Base-by-base conservation (phyloP, 495 filamentous ascomycete species). In the Copromyces sp. region DNA sequence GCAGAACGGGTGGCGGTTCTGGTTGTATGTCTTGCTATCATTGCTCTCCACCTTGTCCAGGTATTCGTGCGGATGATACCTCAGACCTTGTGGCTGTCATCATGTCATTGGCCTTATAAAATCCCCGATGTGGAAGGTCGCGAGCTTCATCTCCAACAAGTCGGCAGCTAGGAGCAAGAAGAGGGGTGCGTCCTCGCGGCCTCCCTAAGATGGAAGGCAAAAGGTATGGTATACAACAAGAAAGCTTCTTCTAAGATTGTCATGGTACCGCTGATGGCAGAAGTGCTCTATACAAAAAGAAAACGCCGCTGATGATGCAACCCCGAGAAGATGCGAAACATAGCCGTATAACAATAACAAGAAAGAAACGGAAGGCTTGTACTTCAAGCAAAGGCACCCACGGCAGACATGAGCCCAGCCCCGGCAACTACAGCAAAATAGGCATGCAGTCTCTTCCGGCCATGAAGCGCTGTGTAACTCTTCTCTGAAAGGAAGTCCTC, bases 401-500 rank as follows among this genome's bases (percentile, higher is more conserved):
- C 94, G 40, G 93, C 82, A 53, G 94, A 90, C 95, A 98, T 98
- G 65, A 96, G 82, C 45, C 85, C 80, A 9, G 93, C 92, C 0
- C 95, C 95, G 4, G 85, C 87, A 16, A 92, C 84, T 32, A 98
- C 94, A 2, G 92, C 88, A 20, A 87, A 79, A 78, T 90, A 97
- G 29, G 95, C 95, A 73, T 93, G 84, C 53, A 93, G 76, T 70
- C 95, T 86, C 76, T 87, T 88, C 77, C 84, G 84, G 0, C 95
- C 95, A 68, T 84, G 89, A 71, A 98, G 81, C 12, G 84, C 82
- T 73, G 83, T 86, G 83, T 97, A 98, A 78, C 94, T 97, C 79
- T 91, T 89, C 75, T 97, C 93, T 71, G 89, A 92, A 75, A 98
- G 80, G 80, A 98, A 98, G 78, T 98, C 95, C 81, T 98, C 95